Conservation (phyloP, 2,329 filamentous ascomycete genomes). For the Aspergillus sp. region DNA sequence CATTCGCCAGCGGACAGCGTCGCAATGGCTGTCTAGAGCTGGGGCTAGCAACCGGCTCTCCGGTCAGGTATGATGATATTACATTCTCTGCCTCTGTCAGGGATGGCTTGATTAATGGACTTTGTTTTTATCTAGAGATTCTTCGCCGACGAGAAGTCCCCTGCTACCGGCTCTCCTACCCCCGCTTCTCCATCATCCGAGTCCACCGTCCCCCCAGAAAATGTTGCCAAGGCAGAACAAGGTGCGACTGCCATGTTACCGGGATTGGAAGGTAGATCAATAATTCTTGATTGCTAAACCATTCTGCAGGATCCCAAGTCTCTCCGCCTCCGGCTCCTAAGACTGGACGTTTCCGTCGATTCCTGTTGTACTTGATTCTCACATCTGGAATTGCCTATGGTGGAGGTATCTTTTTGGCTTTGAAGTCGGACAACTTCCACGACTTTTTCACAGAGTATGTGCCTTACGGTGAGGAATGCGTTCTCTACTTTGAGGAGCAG, state of each 20-base stretch:
- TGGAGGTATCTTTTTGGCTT: slow-evolving; percentile 85
- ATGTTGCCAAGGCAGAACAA: slow-evolving; percentile 39
- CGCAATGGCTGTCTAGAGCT: slow-evolving; percentile 40
- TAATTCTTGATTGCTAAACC: slow-evolving; percentile 24
- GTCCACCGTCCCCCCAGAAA: slow-evolving; percentile 44
- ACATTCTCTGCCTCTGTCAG: slow-evolving; percentile 19
- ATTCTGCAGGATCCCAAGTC: slow-evolving; percentile 29
- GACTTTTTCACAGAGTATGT: slow-evolving; percentile 98
- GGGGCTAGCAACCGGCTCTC: slow-evolving; percentile 32
- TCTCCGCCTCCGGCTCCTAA: slow-evolving; percentile 51
- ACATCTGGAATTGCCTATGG: slow-evolving; percentile 73
- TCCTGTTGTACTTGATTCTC: slow-evolving; percentile 68
- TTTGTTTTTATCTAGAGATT: slow-evolving; percentile 34
- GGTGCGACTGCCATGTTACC: slow-evolving; percentile 16
- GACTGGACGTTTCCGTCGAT: slow-evolving; percentile 67
- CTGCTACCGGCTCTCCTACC: slow-evolving; percentile 30
- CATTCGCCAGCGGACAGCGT: slow-evolving; percentile 28
- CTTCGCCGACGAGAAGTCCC: slow-evolving; percentile 45
- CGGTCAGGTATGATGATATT: slow-evolving; percentile 34
- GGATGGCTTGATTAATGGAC: slow-evolving; percentile 19
- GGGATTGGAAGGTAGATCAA: slow-evolving; percentile 1
- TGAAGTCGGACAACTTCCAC: slow-evolving; percentile 95
- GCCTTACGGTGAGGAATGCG: slow-evolving; percentile 87
- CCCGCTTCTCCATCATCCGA: slow-evolving; percentile 40
- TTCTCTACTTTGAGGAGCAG: slow-evolving; percentile 90